Evolutionary conservation across 164 flowering plant genomes (phyloP).

Genomic region (Chimonanthus praecox): DNA sequence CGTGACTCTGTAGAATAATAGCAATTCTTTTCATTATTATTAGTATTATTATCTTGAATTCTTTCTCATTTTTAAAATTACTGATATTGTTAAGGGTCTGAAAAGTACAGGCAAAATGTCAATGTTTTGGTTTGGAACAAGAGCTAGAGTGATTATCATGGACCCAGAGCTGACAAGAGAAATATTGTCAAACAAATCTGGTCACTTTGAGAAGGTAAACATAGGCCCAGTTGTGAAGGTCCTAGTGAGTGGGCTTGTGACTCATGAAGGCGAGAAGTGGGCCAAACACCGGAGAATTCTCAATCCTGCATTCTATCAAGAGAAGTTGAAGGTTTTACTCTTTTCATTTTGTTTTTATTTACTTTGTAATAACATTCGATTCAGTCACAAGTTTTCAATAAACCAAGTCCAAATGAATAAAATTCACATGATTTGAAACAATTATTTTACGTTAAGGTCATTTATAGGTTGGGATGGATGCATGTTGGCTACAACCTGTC

Average conservation of each 20-base stretch:
- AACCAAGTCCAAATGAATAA: too few species aligned
- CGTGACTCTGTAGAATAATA: too few species aligned
- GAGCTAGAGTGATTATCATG: constrained; percentile 3
- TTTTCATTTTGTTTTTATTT: background rate
- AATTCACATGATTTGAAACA: too few species aligned
- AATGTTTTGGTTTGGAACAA: constrained; percentile 1
- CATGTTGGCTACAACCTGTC: too few species aligned
- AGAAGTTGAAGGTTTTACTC: constrained; percentile 12
- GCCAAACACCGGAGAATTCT: constrained; percentile 9
- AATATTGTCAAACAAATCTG: constrained; percentile 8
- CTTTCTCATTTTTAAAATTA: background rate
- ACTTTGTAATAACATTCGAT: background rate
- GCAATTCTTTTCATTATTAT: too few species aligned
- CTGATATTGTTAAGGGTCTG: background rate
- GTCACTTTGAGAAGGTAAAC: constrained; percentile 8
- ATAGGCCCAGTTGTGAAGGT: constrained; percentile 1
- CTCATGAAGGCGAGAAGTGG: constrained; percentile 10
- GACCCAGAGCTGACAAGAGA: constrained; percentile 11
- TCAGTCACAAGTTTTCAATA: background rate
- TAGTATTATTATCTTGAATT: too few species aligned
- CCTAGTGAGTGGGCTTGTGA: background rate
- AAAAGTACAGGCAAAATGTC: constrained; percentile 8
- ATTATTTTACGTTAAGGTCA: too few species aligned
- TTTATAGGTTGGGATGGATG: too few species aligned
- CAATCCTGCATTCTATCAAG: constrained; percentile 10